Evolutionary conservation across 2,329 filamentous ascomycete genomes (phyloP).

Genomic region (Dendrostoma leiphaemia): DNA sequence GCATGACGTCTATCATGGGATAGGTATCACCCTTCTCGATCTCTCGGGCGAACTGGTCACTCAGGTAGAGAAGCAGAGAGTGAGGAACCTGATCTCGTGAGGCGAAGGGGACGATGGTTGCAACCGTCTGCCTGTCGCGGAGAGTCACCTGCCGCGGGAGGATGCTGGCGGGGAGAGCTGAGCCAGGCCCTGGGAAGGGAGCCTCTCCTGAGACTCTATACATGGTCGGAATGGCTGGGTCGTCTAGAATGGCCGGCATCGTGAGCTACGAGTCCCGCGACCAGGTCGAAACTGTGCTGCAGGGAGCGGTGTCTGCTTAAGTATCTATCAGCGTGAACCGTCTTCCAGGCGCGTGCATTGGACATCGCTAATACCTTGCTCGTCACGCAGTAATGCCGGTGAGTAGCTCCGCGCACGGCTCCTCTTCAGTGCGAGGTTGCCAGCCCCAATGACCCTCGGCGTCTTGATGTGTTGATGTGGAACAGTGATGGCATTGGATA

Average conservation of each 20-base stretch:
- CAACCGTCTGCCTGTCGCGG: conserved; percentile 78
- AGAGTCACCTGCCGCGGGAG: conserved; percentile 75
- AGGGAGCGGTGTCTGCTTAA: no score
- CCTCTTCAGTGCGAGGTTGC: no score
- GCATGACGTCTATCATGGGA: conserved; percentile 77
- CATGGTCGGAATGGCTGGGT: conserved; percentile 68
- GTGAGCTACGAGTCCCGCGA: conserved; percentile 28
- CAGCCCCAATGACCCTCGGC: no score
- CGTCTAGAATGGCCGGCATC: conserved; percentile 79
- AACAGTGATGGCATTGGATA: no score
- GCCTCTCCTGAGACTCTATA: conserved; percentile 65
- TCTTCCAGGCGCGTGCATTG: no score
- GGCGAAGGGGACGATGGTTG: conserved; percentile 79
- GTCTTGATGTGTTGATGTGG: no score
- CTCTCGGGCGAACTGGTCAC: conserved; percentile 82
- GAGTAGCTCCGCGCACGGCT: no score
- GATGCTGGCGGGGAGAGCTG: conserved; percentile 67
- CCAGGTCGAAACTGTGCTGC: no score
- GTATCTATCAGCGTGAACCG: no score
- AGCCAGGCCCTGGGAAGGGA: conserved; percentile 64
- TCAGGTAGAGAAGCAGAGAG: conserved; percentile 73
- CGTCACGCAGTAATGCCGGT: no score
- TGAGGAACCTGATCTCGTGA: conserved; percentile 74
- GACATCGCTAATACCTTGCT: no score
- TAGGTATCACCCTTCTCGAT: conserved; percentile 92